Evolutionary conservation across 2,329 filamentous ascomycete species (phyloP).

Genomic region (Xylariaceae sp.): DNA sequence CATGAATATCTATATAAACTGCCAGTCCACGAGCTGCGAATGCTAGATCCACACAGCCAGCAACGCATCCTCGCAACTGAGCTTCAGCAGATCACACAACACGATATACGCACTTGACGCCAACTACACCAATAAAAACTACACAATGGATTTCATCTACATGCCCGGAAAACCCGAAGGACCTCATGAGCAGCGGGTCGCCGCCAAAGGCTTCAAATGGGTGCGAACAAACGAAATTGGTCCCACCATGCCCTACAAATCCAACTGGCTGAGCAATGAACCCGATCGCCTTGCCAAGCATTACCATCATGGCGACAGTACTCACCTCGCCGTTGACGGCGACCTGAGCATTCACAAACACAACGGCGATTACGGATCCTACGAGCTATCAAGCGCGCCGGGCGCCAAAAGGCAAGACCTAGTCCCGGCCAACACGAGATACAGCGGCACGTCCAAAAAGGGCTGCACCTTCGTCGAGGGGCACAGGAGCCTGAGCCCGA

Average conservation of each 20-base stretch:
- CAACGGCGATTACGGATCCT: neutral
- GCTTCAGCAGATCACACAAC: neutral
- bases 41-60: neutral
- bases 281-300: slow-evolving; percentile 13
- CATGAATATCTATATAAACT: neutral
- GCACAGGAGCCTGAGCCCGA: slow-evolving; percentile 17
- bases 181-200: neutral
- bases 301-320: slow-evolving; percentile 16
- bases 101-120: neutral
- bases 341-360: slow-evolving; percentile 6
- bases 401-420: neutral
- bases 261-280: neutral
- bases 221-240: slow-evolving; percentile 10
- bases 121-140: neutral
- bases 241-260: neutral
- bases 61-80: neutral
- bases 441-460: slow-evolving; percentile 4
- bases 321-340: slow-evolving; percentile 10
- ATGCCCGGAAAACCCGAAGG: neutral
- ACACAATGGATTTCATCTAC: slow-evolving; percentile 4
- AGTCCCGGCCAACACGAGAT: neutral
- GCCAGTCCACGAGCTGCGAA: neutral
- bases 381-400: neutral
- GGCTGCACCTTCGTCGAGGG: slow-evolving; percentile 20
- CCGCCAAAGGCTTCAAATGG: slow-evolving; percentile 2